Percentiles rank a stretch among this genome's conserved stretches.
phyloP scores from a whole-genome alignment of 2,329 filamentous ascomycete genomes.

The Amesomyces nigricolor region DNA sequence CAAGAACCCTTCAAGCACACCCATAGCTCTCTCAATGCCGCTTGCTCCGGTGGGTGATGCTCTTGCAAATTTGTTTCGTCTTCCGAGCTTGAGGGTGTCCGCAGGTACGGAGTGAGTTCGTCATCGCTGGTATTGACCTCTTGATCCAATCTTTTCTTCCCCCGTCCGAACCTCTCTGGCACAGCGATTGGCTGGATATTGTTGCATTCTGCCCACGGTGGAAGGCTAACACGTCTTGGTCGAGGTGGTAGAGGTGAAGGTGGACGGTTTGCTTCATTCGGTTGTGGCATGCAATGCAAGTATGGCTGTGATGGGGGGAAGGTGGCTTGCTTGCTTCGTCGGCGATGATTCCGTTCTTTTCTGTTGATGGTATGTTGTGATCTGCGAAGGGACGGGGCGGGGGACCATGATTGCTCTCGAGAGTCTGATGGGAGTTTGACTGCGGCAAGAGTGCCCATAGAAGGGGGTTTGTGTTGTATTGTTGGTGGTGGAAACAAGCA shows the following conservation, averaged over 20 bases:
- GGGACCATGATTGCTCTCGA: neutral
- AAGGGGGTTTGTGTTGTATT: neutral
- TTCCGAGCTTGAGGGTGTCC: neutral
- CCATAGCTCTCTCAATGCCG: slow-evolving; percentile 13
- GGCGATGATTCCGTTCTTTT: neutral
- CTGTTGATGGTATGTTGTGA: neutral
- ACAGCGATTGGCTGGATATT: neutral
- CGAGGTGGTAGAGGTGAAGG: neutral
- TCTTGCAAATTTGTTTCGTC: neutral
- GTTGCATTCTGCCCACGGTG: neutral
- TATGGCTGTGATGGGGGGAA: neutral
- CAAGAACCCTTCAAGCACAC: slow-evolving; percentile 11
- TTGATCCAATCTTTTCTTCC: neutral
- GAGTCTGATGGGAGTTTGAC: neutral
- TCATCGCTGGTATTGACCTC: neutral
- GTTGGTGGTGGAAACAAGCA: slow-evolving; percentile 18
- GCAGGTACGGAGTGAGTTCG: neutral
- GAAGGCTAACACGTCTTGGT: neutral
- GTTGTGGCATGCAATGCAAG: neutral
- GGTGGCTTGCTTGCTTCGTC: neutral
- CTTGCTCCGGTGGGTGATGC: neutral
- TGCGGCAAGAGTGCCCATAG: neutral
- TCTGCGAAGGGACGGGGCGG: neutral
- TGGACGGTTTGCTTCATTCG: neutral
- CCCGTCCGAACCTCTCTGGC: neutral